Evolutionary conservation across 805 yeast genomes (phyloP).

Genomic region (Yamadazyma endophytica): DNA sequence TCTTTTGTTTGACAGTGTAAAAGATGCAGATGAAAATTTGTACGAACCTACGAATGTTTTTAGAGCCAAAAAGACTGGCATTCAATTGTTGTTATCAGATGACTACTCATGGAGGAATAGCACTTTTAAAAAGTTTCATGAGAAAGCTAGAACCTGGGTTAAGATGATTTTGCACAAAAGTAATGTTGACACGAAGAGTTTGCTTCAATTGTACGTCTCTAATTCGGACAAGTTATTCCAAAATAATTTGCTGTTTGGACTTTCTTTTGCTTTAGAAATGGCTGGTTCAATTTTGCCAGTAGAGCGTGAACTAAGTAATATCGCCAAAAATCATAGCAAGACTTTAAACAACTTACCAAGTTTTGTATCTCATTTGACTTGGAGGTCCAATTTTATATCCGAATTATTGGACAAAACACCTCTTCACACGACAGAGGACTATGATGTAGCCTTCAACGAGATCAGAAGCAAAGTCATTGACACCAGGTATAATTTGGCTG

Average conservation of each 20-base stretch:
- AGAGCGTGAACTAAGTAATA: slow-evolving; percentile 61
- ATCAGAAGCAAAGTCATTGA: slow-evolving; percentile 22
- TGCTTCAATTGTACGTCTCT: slow-evolving; percentile 74
- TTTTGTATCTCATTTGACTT: slow-evolving; percentile 71
- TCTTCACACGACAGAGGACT: slow-evolving; percentile 20
- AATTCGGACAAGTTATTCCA: slow-evolving; percentile 28
- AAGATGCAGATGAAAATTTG: slow-evolving; percentile 79
- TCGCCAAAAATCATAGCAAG: slow-evolving; percentile 32
- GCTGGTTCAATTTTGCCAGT: slow-evolving; percentile 68
- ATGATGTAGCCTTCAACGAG: slow-evolving; percentile 22
- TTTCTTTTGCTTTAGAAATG: slow-evolving; percentile 86
- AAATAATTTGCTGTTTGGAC: slow-evolving; percentile 61
- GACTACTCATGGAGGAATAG: slow-evolving; percentile 69
- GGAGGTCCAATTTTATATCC: slow-evolving; percentile 49
- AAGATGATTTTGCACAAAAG: slow-evolving; percentile 51
- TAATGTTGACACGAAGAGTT: slow-evolving; percentile 70
- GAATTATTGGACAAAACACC: slow-evolving; percentile 29
- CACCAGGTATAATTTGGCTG: slow-evolving; percentile 8
- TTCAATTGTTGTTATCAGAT: slow-evolving; percentile 63
- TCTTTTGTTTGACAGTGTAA: slow-evolving; percentile 70
- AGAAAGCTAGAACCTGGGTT: slow-evolving; percentile 66
- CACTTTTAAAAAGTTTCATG: slow-evolving; percentile 58
- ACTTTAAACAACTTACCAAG: slow-evolving; percentile 61
- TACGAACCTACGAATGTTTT: slow-evolving; percentile 81
- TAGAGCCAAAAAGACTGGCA: slow-evolving; percentile 39